Percentiles rank a stretch among this genome's conserved stretches.
Evolutionary conservation across 768 basidiomycete species (phyloP).

Genomic region (Lactifluus echinatus): DNA sequence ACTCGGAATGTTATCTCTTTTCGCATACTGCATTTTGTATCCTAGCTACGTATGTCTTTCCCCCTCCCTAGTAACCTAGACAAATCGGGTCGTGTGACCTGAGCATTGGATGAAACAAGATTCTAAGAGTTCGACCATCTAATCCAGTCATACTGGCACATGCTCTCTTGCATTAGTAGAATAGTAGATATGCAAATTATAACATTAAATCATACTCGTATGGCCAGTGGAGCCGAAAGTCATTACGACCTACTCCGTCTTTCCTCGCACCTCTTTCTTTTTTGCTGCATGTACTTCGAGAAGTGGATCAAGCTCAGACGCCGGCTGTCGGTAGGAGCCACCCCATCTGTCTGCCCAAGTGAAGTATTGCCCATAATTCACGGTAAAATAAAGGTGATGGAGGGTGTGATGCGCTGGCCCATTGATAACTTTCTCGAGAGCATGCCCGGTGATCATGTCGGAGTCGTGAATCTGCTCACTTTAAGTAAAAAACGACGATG

Average conservation of each 20-base stretch:
- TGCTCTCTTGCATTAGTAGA: conserved; percentile 1
- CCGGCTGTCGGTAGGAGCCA: conserved; percentile 86
- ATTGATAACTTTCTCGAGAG: conserved; percentile 85
- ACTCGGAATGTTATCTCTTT: not conserved
- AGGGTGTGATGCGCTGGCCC: conserved; percentile 98
- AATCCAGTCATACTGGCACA: not conserved
- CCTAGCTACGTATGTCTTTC: not conserved
- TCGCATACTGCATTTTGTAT: not conserved
- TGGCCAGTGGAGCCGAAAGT: not conserved
- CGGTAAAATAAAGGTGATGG: conserved; percentile 94
- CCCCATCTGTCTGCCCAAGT: conserved; percentile 85
- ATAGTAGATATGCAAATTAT: conserved; percentile 7
- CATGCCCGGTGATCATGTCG: conserved; percentile 93
- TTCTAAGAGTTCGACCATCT: not conserved
- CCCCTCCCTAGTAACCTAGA: no score
- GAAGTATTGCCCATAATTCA: conserved; percentile 97
- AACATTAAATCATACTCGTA: conserved; percentile 4
- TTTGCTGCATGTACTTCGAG: conserved; percentile 46
- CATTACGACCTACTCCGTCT: conserved; percentile 5
- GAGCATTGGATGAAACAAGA: not conserved
- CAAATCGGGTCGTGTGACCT: not conserved
- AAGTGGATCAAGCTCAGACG: conserved; percentile 75
- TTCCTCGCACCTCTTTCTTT: conserved; percentile 6
- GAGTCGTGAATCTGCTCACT: conserved; percentile 84
- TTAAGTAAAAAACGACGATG: not conserved